Base-by-base conservation (phyloP, 495 filamentous ascomycete genomes). In the Achaetomiella virescens region DNA sequence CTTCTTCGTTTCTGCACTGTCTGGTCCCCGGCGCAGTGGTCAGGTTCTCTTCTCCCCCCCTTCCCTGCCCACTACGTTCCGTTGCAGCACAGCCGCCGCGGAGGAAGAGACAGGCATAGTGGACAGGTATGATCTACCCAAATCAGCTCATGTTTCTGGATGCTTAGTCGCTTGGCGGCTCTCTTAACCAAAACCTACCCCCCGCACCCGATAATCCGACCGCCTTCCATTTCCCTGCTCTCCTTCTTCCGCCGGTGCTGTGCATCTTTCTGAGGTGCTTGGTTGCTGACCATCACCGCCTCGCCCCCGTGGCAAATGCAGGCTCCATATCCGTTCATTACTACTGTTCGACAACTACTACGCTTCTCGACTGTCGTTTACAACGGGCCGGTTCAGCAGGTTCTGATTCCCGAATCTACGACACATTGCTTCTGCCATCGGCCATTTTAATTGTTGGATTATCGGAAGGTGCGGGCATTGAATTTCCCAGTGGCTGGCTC, bases 341-440 rank as follows among this genome's bases (percentile, higher is more conserved):
- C 61, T 62, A 41, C 48, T 63, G 36, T 54, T 52, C 33, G 25
- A 44, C 57, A 54, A 65, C 50, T 54, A 51, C 63, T 68, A 51
- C 61, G 51, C 27, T 72, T 67, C 58, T 64, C 64, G 64, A 67
- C 59, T 59, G 31, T 62, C 61, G 40, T 55, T 61, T 66, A 60
- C 25, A 64, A n/a, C 57, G 66, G 52, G 55, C 61, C 67, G 67
- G 62, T 75, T 81, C 79, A 81, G 79, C 79, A 75, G 79, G 79
- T 70, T 81, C 79, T 81, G 79, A 80, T 76, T 72, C 66, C 61
- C 53, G 53, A 10, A n/a, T n/a, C n/a, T 53, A 41, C 43, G 25
- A 53, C 52, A 29, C 37, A 48, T 27, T 29, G 37, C 9, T 43
- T 42, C 52, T 49, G 4, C 11, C 44, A 24, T 53, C 56, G 33